These are phyloP conservation scores for Vachellia pachyceras DNA, from an alignment of 306 rosid species.

Conservation along the genomic window DNA sequence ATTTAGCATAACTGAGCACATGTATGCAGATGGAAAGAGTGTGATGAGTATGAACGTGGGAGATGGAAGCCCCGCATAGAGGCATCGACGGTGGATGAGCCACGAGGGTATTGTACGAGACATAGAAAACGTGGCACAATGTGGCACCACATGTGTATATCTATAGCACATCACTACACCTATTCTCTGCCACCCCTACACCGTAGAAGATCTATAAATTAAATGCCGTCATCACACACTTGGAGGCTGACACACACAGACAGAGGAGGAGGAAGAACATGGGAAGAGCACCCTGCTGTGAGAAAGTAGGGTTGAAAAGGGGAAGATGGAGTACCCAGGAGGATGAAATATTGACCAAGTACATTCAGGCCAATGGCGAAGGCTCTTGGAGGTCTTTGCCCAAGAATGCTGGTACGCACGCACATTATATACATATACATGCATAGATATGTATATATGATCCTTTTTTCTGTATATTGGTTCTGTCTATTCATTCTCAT, in stretches of 20 bases:
- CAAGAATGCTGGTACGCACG: constrained; percentile 75
- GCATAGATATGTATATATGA: no score
- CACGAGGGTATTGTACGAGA: constrained; percentile 54
- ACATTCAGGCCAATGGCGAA: constrained; percentile 76
- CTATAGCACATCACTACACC: constrained; percentile 1
- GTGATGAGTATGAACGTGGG: constrained; percentile 51
- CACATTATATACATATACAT: no score
- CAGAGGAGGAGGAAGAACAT: neutral
- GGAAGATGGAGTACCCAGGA: constrained; percentile 91
- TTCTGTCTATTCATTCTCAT: no score
- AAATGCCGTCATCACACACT: neutral
- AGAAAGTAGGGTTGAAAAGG: constrained; percentile 74
- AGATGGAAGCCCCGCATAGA: constrained; percentile 45
- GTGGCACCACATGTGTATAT: constrained; percentile 46
- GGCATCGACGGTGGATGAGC: constrained; percentile 56
- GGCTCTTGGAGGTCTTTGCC: constrained; percentile 92
- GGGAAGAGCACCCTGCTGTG: constrained; percentile 94
- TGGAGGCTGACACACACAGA: neutral
- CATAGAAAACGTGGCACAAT: constrained; percentile 59
- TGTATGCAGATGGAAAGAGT: neutral
- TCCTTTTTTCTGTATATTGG: no score
- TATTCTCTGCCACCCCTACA: constrained; percentile 2
- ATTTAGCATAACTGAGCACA: neutral
- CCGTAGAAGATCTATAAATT: constrained; percentile 38
- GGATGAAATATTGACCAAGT: constrained; percentile 66